A percentile compares a stretch with the other conserved stretches of the same genome.
Evolutionary conservation across 495 filamentous ascomycete species (phyloP).

Genomic region (Umbilicaria muhlenbergii): DNA sequence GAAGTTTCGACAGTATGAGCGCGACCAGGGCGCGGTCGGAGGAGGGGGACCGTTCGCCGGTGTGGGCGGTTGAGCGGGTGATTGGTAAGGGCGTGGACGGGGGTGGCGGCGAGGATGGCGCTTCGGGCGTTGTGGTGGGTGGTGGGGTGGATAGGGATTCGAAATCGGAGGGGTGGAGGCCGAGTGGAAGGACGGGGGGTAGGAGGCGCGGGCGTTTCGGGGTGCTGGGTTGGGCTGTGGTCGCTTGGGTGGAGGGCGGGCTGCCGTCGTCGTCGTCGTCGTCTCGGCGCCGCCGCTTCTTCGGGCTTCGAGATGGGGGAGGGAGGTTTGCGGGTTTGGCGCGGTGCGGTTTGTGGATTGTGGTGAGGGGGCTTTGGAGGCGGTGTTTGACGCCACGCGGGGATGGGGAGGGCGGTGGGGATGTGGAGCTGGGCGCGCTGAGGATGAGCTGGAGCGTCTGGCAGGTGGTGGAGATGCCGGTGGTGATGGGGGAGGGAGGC

Average conservation of each 20-base stretch:
- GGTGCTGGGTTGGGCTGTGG: slow-evolving; percentile 17
- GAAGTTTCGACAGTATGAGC: slow-evolving; percentile 56
- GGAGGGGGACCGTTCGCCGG: slow-evolving; percentile 40
- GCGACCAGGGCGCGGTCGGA: slow-evolving; percentile 58
- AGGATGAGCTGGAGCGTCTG: slow-evolving; percentile 54
- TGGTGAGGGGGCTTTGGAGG: slow-evolving; percentile 26
- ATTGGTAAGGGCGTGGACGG: background rate
- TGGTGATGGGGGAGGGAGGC: slow-evolving; percentile 37
- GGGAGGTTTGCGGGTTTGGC: slow-evolving; percentile 32
- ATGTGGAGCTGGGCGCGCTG: too few relatives aligned
- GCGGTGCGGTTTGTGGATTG: slow-evolving; percentile 12
- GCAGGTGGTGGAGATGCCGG: slow-evolving; percentile 45
- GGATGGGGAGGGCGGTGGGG: slow-evolving; percentile 24
- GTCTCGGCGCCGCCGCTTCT: slow-evolving; percentile 46
- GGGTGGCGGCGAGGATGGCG: slow-evolving; percentile 1
- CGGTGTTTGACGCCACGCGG: slow-evolving; percentile 24
- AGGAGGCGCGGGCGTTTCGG: slow-evolving; percentile 50
- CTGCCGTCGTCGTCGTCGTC: slow-evolving; percentile 26
- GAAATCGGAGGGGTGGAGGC: slow-evolving; percentile 46
- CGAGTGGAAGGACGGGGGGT: slow-evolving; percentile 50
- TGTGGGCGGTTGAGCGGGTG: too few relatives aligned
- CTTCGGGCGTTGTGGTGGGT: slow-evolving; percentile 23
- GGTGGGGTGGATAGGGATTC: slow-evolving; percentile 34
- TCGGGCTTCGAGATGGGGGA: slow-evolving; percentile 32
- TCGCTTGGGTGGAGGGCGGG: too few relatives aligned